phyloP scores from a whole-genome alignment of 2,329 filamentous ascomycete genomes.

The Ascocoryne sarcoides region DNA sequence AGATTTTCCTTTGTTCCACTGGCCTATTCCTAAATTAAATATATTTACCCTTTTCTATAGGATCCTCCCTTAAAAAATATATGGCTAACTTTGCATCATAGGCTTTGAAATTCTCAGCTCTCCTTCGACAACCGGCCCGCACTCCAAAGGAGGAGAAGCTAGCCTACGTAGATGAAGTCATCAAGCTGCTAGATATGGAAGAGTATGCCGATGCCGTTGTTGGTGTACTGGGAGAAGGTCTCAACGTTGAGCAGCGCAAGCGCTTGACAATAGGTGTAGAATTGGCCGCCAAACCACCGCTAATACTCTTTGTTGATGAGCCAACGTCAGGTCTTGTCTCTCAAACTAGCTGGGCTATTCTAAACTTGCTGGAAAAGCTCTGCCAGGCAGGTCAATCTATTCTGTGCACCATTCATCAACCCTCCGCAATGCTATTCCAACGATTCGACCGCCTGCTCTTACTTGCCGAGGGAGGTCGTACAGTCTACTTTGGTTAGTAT shows the following conservation, averaged over 20 bases:
- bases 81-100: no score
- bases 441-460: slow-evolving; percentile 75
- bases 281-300: slow-evolving; percentile 77
- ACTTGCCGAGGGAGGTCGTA: slow-evolving; percentile 63
- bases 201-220: slow-evolving; percentile 91
- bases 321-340: slow-evolving; percentile 87
- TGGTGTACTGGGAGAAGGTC: slow-evolving; percentile 78
- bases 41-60: no score
- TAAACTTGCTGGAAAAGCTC: slow-evolving; percentile 76
- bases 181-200: slow-evolving; percentile 81
- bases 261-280: slow-evolving; percentile 90
- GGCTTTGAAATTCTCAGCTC: slow-evolving; percentile 73
- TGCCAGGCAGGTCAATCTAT: slow-evolving; percentile 81
- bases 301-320: slow-evolving; percentile 85
- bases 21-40: no score
- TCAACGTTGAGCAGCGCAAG: slow-evolving; percentile 62
- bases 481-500: slow-evolving; percentile 60
- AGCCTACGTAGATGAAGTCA: slow-evolving; percentile 81
- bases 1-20: neutral
- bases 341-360: slow-evolving; percentile 84
- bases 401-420: slow-evolving; percentile 91
- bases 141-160: slow-evolving; percentile 67
- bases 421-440: slow-evolving; percentile 84
- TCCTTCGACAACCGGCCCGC: slow-evolving; percentile 72
- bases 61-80: no score